Conservation (phyloP, 495 filamentous ascomycete genomes). For the Pyronema domesticum region DNA sequence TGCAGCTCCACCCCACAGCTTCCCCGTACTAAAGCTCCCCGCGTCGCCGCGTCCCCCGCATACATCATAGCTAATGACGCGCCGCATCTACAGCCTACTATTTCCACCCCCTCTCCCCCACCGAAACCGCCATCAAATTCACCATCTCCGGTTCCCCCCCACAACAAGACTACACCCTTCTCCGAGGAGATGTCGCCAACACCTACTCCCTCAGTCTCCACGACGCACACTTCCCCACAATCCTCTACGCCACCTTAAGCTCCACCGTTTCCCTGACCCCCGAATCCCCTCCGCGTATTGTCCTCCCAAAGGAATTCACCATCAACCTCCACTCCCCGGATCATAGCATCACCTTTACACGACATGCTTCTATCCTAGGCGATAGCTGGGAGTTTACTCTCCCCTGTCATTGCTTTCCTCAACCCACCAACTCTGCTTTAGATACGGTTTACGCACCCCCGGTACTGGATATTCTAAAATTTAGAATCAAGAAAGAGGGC, state of each 20-base stretch:
- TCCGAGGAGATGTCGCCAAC: conserved; percentile 57
- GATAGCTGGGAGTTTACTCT: conserved; percentile 84
- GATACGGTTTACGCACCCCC: conserved; percentile 60
- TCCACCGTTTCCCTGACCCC: conserved; percentile 27
- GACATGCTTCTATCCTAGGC: conserved; percentile 38
- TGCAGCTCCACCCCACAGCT: neutral
- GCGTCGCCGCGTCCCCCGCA: conserved; percentile 25
- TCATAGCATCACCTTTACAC: conserved; percentile 53
- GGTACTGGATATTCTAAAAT: conserved; percentile 45
- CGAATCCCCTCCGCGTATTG: conserved; percentile 51
- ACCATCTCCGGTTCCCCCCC: conserved; percentile 67
- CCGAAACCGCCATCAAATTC: conserved; percentile 46
- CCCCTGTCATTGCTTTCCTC: conserved; percentile 66
- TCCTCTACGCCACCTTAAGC: conserved; percentile 69
- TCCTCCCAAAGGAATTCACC: conserved; percentile 58
- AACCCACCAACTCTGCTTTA: conserved; percentile 54
- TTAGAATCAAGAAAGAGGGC: conserved; percentile 84
- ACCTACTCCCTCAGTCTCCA: conserved; percentile 72
- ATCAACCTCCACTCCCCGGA: conserved; percentile 91
- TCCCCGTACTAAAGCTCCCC: conserved; percentile 26
- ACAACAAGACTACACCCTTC: conserved; percentile 55
- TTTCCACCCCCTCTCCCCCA: conserved; percentile 30
- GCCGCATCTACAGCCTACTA: conserved; percentile 38
- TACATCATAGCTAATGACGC: too few species aligned
- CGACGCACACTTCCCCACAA: conserved; percentile 61